Evolutionary conservation across 345 rosid genomes (phyloP), one percentile per base, ranked within the genome.

Genomic region (Punica granatum): DNA sequence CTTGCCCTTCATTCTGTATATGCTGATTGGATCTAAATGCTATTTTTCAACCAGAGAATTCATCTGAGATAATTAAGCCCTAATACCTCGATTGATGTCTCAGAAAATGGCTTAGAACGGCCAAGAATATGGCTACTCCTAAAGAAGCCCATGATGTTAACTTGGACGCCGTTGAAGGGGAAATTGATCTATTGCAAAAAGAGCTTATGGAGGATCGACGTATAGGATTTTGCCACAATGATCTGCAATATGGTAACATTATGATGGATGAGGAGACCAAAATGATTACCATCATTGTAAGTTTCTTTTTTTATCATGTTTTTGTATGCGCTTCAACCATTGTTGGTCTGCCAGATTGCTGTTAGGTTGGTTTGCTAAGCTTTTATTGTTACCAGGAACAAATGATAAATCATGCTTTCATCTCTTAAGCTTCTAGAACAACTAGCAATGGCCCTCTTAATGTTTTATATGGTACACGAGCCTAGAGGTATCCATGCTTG

Each of bases 181-280:
- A 94, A 76, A 89, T 86, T 37, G 60, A 32, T 70, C 67, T 76
- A 37, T 79, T 94, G 60, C 90, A 86, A 79, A 85, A 74, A 70
- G 75, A 79, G 79, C 79, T 88, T 34, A 73, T 74, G 1, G 77
- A 66, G 64, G 74, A 70, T 66, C 86, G 81, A 68, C 75, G 30
- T 42, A 66, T 85, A 32, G 92, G 88, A 31, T 94, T 89, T 76
- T 94, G 95, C 80, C 99, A 94, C 83, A 94, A 89, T 75, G 98
- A 94, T 81, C 78, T 91, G 65, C 98, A 91, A 72, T 94, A 86
- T 73, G 99, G 96, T n/a, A 94, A 94, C 84, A 86, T 94, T 66
- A 94, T 94, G 99, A 79, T 94, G 69, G 95, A 89, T 51, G 96
- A 91, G 79, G 85, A 77, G 71, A 84, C 96, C 39, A 89, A 77